A percentile compares a stretch with the other conserved stretches of the same genome.
phyloP scores from a whole-genome alignment of 2,329 filamentous ascomycete species.

The Teratosphaeriaceae sp. region DNA sequence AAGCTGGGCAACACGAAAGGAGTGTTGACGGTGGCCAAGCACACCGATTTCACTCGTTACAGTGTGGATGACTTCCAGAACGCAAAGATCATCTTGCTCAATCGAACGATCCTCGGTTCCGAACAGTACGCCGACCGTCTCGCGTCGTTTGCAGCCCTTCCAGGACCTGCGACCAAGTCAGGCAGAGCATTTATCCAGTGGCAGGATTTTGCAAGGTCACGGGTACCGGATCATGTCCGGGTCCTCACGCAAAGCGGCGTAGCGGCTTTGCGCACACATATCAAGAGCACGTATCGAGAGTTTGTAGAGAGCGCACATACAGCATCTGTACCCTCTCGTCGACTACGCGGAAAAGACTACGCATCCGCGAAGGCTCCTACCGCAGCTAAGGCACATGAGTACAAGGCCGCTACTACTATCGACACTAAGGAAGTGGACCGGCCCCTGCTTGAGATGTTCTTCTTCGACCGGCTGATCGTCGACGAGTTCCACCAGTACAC shows the following conservation, averaged over 20 bases:
- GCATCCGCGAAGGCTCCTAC: conserved; percentile 12
- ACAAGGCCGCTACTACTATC: conserved; percentile 6
- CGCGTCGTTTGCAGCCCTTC: conserved; percentile 44
- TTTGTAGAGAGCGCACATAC: conserved; percentile 23
- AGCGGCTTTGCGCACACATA: conserved; percentile 23
- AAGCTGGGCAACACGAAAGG: conserved; percentile 32
- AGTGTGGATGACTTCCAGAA: conserved; percentile 40
- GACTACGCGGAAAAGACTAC: conserved; percentile 24
- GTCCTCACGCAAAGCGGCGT: conserved; percentile 29
- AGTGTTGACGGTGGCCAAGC: conserved; percentile 39
- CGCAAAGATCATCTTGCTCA: conserved; percentile 51
- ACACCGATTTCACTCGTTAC: conserved; percentile 33
- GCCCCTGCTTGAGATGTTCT: conserved; percentile 51
- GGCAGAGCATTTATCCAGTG: conserved; percentile 49
- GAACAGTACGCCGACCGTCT: conserved; percentile 44
- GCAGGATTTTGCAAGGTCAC: conserved; percentile 40
- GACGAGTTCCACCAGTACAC: conserved; percentile 59
- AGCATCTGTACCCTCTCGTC: conserved; percentile 33
- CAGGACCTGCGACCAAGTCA: conserved; percentile 33
- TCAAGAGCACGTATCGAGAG: conserved; percentile 18
- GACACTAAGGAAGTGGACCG: conserved; percentile 10
- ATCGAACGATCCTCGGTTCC: conserved; percentile 44
- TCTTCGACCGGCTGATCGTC: conserved; percentile 54
- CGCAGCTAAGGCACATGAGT: conserved; percentile 9
- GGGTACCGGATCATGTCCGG: conserved; percentile 38